A percentile compares a stretch with the other conserved stretches of the same genome.
phyloP scores from a whole-genome alignment of 371 early-diverging fungal species.

The Mucor indicus region DNA sequence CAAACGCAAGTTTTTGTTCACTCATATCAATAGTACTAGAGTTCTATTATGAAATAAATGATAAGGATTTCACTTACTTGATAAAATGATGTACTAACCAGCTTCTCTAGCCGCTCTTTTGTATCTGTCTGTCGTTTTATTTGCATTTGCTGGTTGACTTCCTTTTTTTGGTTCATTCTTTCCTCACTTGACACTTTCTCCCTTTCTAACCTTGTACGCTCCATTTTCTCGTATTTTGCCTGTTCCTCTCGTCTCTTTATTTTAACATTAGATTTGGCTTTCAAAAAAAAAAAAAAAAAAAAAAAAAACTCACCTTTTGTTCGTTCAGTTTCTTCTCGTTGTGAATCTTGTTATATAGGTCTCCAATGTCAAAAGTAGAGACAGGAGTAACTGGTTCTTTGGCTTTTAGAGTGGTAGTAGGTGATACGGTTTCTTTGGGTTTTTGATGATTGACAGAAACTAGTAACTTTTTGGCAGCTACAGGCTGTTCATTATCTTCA shows the following conservation, averaged over 20 bases:
- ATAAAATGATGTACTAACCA: neutral
- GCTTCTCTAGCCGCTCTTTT: slow-evolving; percentile 1
- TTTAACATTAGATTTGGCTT: no score
- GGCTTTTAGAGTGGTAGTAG: neutral
- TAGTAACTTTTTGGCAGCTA: slow-evolving; percentile 15
- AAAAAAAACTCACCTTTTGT: slow-evolving; percentile 22
- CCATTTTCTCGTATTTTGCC: slow-evolving; percentile 13
- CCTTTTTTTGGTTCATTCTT: slow-evolving; percentile 9
- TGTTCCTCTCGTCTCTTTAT: slow-evolving; percentile 20
- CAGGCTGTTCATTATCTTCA: slow-evolving; percentile 32
- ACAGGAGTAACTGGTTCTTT: slow-evolving; percentile 4
- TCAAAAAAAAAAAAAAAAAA: neutral
- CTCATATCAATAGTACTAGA: slow-evolving; percentile 27
- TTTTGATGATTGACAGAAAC: neutral
- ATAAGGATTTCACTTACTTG: neutral
- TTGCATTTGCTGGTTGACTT: slow-evolving; percentile 11
- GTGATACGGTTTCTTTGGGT: slow-evolving; percentile 1
- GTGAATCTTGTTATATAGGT: slow-evolving; percentile 24
- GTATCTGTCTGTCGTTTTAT: slow-evolving; percentile 5
- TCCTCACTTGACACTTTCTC: slow-evolving; percentile 11
- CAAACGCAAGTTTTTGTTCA: slow-evolving; percentile 29
- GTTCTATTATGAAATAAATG: slow-evolving; percentile 6
- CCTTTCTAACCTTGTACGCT: slow-evolving; percentile 15
- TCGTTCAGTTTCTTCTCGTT: slow-evolving; percentile 27
- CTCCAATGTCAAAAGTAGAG: slow-evolving; percentile 24